Percentiles rank a stretch among this genome's conserved stretches.
Conservation (phyloP, 2,329 filamentous ascomycete species). For the Fusarium verticillioides region DNA sequence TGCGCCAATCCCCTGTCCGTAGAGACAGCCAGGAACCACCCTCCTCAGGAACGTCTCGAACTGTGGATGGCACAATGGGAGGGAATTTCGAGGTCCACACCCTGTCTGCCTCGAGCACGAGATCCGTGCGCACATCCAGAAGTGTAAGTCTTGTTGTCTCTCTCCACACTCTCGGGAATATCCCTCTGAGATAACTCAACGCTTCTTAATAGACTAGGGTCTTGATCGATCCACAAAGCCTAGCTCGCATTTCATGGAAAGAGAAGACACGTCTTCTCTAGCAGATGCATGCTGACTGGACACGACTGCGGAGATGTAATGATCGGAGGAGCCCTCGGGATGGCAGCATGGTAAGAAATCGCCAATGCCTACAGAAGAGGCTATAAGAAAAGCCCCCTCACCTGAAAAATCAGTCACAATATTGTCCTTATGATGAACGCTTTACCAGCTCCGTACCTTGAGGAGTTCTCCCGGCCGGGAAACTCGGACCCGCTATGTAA, state of each 20-base stretch:
- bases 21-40: conserved; percentile 25
- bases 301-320: background rate
- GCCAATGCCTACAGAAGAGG: background rate
- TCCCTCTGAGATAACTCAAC: conserved; percentile 20
- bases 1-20: conserved; percentile 30
- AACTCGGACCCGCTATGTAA: conserved; percentile 11
- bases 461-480: conserved; percentile 6
- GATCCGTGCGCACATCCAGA: conserved; percentile 31
- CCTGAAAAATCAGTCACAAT: background rate
- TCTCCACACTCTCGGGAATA: background rate
- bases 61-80: conserved; percentile 20
- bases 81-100: conserved; percentile 15
- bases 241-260: background rate
- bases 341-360: background rate
- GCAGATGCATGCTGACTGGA: background rate
- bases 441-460: background rate
- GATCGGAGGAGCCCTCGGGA: background rate
- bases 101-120: conserved; percentile 11
- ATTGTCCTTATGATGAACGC: background rate
- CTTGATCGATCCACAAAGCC: background rate
- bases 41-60: conserved; percentile 30
- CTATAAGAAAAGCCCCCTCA: background rate
- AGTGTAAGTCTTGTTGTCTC: conserved; percentile 15
- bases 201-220: background rate
- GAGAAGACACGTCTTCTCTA: conserved; percentile 4